Evolutionary conservation across 2,329 filamentous ascomycete species (phyloP).

Genomic region (Aspergillus proliferans): DNA sequence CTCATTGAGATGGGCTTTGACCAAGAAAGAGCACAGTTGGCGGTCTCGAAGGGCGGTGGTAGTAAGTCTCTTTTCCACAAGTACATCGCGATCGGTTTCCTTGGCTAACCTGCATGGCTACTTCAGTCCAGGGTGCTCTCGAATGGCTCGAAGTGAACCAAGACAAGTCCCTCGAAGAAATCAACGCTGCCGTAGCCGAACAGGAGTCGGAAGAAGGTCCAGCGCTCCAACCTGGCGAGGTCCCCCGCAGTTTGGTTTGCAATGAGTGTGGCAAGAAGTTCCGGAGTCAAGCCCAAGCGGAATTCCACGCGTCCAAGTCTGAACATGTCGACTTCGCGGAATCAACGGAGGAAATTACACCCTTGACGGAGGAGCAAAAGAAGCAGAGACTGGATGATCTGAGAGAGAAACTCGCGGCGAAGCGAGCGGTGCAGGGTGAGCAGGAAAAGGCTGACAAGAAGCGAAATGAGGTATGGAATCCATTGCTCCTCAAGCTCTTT

Average conservation of each 20-base stretch:
- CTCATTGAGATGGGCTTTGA: conserved; percentile 73
- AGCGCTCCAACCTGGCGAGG: conserved; percentile 62
- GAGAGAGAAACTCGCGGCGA: conserved; percentile 63
- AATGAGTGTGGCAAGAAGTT: conserved; percentile 94
- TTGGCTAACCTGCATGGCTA: conserved; percentile 4
- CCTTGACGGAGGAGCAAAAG: conserved; percentile 88
- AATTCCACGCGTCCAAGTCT: conserved; percentile 87
- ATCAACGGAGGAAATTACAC: conserved; percentile 85
- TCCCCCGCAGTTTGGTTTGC: conserved; percentile 77
- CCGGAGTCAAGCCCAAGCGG: conserved; percentile 70
- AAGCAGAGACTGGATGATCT: conserved; percentile 71
- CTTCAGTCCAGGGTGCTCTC: conserved; percentile 73
- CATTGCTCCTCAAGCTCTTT: background rate
- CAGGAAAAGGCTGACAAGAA: conserved; percentile 76
- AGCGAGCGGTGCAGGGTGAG: conserved; percentile 61
- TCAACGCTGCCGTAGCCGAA: conserved; percentile 53
- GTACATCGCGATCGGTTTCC: background rate
- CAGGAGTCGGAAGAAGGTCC: conserved; percentile 54
- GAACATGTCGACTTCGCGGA: conserved; percentile 88
- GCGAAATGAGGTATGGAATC: conserved; percentile 65
- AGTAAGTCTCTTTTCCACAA: conserved; percentile 49
- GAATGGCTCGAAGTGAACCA: conserved; percentile 93
- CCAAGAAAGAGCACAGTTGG: conserved; percentile 70
- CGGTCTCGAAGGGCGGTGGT: conserved; percentile 75
- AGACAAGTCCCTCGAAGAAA: conserved; percentile 77